phyloP scores from a whole-genome alignment of 2,329 filamentous ascomycete species.

The Clonostachys solani region DNA sequence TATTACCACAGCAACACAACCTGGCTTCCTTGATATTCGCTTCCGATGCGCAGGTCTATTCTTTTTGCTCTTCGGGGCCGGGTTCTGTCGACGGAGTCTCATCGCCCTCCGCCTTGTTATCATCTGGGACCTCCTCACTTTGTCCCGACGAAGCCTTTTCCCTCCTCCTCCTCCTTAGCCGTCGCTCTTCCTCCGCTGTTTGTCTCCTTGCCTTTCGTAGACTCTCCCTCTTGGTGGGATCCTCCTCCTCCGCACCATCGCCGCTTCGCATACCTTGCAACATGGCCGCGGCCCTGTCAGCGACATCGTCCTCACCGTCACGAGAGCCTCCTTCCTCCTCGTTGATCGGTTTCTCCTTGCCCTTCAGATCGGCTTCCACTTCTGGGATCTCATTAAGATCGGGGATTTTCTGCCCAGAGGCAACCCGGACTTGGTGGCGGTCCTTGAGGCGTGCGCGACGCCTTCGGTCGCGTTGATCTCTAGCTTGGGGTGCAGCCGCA shows the following conservation, averaged over 20 bases:
- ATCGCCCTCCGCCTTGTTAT: conserved; percentile 5
- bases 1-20: conserved; percentile 12
- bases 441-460: conserved; percentile 87
- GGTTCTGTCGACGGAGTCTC: conserved; percentile 6
- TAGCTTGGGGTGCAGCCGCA: conserved; percentile 83
- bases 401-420: conserved; percentile 81
- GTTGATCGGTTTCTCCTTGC: conserved; percentile 29
- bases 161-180: conserved; percentile 61
- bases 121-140: conserved; percentile 6
- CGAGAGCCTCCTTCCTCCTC: conserved; percentile 42
- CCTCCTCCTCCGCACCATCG: conserved; percentile 49
- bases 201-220: conserved; percentile 61
- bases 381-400: conserved; percentile 63
- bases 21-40: too few species aligned
- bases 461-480: conserved; percentile 85
- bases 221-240: conserved; percentile 49
- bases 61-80: conserved; percentile 9
- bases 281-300: conserved; percentile 76
- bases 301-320: conserved; percentile 66
- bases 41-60: conserved; percentile 3
- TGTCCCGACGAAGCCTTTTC: conserved; percentile 40
- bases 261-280: conserved; percentile 79
- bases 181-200: conserved; percentile 75
- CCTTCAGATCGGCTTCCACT: conserved; percentile 34
- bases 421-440: conserved; percentile 81